Base-by-base conservation (phyloP, 352 stramenopile genomes). In the Phytopythium chamaehyphon region DNA sequence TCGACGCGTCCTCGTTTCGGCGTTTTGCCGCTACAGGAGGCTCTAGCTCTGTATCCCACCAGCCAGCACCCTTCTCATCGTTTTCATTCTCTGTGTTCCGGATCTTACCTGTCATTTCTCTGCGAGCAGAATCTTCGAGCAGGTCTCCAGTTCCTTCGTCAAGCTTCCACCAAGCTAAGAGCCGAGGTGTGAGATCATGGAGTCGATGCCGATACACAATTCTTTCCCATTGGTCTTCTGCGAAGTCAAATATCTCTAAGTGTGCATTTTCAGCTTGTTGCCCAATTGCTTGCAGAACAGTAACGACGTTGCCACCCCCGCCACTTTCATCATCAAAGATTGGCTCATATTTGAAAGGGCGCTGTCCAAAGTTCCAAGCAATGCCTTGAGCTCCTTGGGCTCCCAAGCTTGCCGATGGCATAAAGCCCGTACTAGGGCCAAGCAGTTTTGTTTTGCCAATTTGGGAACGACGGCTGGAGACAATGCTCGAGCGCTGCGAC, bases 301-400 rank as follows among this genome's bases (percentile, higher is more conserved):
- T 77, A 6, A 76, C 9, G 10, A 83, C n/a, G 9, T 49, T 38
- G 2, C 15, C 40, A 12, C 21, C 35, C 2, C 42, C 35, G 16
- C n/a, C 39, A 18, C 6, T 15, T 8, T 43, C 15, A 11, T 33
- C 23, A 15, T 47, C 57, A 35, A 47, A 16, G 35, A 28, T 35
- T 28, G 77, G 68, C 23, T 63, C 31, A 33, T 69, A 76, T 37
- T 82, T 82, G 40, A 91, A 87, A 23, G 72, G 61, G 2, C 55
- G 59, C 7, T 89, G 69, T 0, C 81, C 81, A 54, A 91, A 73
- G 55, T 91, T 91, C 81, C 81, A 91, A 9, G 71, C 72, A 22
- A 88, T 21, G 10, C 73, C 70, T 47, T 91, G 77, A 10, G 73
- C 75, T 21, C 80, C 80, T 21, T 84, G 66, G 12, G 65, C 61